These are phyloP conservation scores for Hondaea fermentalgiana DNA, from an alignment of 108 stramenopile species.

Conservation along the genomic window DNA sequence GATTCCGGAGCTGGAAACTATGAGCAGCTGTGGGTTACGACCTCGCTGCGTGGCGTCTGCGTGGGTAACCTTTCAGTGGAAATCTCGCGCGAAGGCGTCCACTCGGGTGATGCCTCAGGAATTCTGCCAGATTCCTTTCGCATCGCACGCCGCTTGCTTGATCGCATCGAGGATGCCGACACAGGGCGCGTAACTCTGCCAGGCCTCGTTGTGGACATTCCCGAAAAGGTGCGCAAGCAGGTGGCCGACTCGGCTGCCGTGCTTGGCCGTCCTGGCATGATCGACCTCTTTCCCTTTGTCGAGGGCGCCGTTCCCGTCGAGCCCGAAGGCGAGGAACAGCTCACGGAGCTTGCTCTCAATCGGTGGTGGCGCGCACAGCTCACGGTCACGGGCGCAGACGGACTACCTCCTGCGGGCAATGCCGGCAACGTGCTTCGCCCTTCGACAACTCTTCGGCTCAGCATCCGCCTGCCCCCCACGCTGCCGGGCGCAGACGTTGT, in stretches of 20 bases:
- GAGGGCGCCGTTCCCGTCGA: background rate
- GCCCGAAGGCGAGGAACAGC: background rate
- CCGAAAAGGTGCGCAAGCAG: background rate
- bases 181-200: background rate
- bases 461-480: background rate
- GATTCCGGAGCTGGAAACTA: background rate
- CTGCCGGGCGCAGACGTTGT: background rate
- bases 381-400: background rate
- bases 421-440: conserved; percentile 11
- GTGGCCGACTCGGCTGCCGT: background rate
- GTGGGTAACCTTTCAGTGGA: background rate
- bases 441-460: background rate
- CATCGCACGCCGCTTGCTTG: background rate
- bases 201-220: background rate
- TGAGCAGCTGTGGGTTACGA: background rate
- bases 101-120: background rate
- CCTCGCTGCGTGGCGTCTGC: background rate
- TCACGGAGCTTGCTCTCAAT: conserved; percentile 3
- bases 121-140: background rate
- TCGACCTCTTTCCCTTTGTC: background rate
- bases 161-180: background rate
- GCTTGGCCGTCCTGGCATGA: background rate
- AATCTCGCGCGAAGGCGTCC: background rate
- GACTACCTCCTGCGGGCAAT: background rate
- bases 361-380: background rate